Evolutionary conservation across 2,329 filamentous ascomycete species (phyloP).

Genomic region (Talaromyces sp.): DNA sequence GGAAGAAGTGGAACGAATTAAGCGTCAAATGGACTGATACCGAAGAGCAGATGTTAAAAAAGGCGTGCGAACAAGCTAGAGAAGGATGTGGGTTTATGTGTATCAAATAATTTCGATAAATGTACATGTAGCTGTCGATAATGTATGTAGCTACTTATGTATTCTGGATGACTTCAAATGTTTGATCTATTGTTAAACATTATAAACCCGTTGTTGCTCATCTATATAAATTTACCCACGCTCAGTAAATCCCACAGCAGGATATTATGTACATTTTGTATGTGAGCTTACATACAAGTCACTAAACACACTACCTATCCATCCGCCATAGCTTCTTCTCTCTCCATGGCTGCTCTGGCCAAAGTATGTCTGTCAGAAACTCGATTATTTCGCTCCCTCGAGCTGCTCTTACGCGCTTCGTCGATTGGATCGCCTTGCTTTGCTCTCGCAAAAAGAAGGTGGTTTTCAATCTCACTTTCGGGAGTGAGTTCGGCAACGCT

Average conservation of each 20-base stretch:
- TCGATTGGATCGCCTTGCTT: not conserved
- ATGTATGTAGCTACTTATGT: not conserved
- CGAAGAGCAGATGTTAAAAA: conserved; percentile 55
- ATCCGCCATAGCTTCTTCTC: conserved; percentile 33
- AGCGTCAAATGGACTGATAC: conserved; percentile 60
- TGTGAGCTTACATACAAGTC: not conserved
- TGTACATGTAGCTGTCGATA: not conserved
- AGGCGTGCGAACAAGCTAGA: conserved; percentile 51
- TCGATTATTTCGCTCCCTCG: conserved; percentile 25
- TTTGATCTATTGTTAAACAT: not conserved
- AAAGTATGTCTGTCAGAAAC: conserved; percentile 29
- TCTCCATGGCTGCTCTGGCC: conserved; percentile 31
- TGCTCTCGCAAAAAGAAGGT: not conserved
- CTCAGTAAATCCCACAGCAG: not conserved
- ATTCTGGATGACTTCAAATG: not conserved
- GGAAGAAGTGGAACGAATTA: conserved; percentile 57
- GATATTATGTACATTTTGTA: not conserved
- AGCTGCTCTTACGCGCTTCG: not conserved
- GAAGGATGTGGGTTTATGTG: conserved; percentile 54
- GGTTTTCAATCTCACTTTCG: conserved; percentile 5
- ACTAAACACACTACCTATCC: conserved; percentile 4
- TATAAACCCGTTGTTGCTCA: not conserved
- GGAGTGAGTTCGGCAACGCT: conserved; percentile 9
- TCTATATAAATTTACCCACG: not conserved
- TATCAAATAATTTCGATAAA: conserved; percentile 43